Evolutionary conservation across 345 rosid genomes (phyloP).

Genomic region (Acer yangbiense): DNA sequence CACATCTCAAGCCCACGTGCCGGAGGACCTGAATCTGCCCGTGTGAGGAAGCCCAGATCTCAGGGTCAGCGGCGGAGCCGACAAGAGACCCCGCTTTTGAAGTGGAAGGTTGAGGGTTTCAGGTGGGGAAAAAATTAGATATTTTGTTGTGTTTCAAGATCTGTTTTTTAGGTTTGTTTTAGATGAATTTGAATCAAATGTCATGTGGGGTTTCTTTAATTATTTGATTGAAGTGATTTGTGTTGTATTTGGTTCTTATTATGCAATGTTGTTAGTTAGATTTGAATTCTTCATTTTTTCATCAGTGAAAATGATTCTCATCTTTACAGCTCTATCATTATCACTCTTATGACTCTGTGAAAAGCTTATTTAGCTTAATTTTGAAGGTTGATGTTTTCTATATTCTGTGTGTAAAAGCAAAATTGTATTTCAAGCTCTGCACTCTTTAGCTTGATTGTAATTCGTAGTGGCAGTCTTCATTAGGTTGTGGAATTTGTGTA

Average conservation of each 20-base stretch:
- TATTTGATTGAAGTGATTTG: conserved; percentile 22
- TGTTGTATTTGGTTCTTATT: not conserved
- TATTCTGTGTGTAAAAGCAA: no score
- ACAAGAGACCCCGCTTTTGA: conserved; percentile 79
- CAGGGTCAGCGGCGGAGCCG: conserved; percentile 57
- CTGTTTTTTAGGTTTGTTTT: conserved; percentile 16
- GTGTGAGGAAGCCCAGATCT: conserved; percentile 50
- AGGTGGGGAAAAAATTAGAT: conserved; percentile 36
- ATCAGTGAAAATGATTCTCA: not conserved
- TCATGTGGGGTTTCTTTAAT: conserved; percentile 16
- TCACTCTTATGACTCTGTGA: conserved; percentile 2
- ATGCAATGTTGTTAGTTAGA: no score
- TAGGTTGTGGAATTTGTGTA: no score
- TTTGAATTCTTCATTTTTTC: conserved; percentile 15
- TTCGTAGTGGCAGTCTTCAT: no score
- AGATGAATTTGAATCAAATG: no score
- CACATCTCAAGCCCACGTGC: conserved; percentile 63
- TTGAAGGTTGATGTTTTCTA: not conserved
- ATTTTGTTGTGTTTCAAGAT: conserved; percentile 22
- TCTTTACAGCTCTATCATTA: conserved; percentile 19
- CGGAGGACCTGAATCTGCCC: conserved; percentile 55
- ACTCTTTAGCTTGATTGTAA: no score
- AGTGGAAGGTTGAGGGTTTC: conserved; percentile 84
- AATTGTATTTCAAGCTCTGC: no score
- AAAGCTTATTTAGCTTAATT: conserved; percentile 1